A percentile compares a stretch with the other conserved stretches of the same genome.
Evolutionary conservation across 2,329 filamentous ascomycete genomes (phyloP).

Genomic region (Neonectria coccinea): DNA sequence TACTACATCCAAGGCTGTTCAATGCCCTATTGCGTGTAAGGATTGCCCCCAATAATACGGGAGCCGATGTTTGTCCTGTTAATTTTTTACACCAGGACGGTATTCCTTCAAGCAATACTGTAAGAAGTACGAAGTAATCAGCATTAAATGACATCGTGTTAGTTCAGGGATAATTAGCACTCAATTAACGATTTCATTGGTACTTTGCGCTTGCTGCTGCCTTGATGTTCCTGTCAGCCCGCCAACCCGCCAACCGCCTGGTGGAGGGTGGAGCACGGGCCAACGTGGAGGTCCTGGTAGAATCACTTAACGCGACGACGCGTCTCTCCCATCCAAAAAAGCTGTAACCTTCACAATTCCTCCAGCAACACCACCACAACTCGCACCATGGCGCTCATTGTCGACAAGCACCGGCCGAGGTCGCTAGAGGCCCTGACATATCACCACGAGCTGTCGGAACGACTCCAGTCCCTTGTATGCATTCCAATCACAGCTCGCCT

Average conservation of each 20-base stretch:
- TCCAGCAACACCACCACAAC: constrained; percentile 29
- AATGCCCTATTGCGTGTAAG: neutral
- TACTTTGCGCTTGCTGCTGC: constrained; percentile 1
- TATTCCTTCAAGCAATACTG: neutral
- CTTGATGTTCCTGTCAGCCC: neutral
- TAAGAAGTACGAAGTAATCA: too few species aligned
- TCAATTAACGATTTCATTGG: neutral
- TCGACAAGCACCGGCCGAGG: constrained; percentile 78
- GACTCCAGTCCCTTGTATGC: constrained; percentile 85
- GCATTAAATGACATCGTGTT: neutral
- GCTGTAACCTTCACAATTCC: constrained; percentile 33
- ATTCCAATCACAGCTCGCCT: constrained; percentile 46
- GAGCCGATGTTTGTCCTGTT: neutral
- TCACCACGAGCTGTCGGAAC: constrained; percentile 87
- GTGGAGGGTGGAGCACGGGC: constrained; percentile 37
- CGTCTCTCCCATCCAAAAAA: constrained; percentile 47
- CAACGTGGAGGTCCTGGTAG: constrained; percentile 26
- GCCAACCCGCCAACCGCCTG: neutral
- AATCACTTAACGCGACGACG: constrained; percentile 56
- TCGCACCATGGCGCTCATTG: constrained; percentile 72
- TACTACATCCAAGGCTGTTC: constrained; percentile 35
- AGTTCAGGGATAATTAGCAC: neutral
- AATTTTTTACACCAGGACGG: neutral
- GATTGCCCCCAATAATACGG: neutral
- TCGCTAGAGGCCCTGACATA: constrained; percentile 85